Base-by-base conservation (phyloP, 2,329 filamentous ascomycete species). In the Neopestalotiopsis rosae region DNA sequence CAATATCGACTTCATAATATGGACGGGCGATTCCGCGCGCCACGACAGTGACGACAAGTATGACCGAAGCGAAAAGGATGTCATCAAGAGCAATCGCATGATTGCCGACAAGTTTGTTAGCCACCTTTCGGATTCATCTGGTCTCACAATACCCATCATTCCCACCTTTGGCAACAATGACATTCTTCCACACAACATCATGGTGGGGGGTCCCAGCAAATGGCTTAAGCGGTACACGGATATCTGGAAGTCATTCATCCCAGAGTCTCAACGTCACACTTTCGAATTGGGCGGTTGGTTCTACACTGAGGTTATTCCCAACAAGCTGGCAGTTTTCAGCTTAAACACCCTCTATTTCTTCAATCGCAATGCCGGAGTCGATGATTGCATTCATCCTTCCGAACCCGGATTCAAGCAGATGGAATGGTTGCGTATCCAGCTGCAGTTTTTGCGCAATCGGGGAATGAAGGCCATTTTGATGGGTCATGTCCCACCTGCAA, bases 281-380 rank as follows among this genome's bases (percentile, higher is more conserved):
- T 99, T 99, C 79, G 89, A 93, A 74, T 92, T 93, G 78, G 96
- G 96, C 68, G 96, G 96, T 45, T 99, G 95, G 94, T 99, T 96
- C 81, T 94, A 91, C 72, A 91, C 94, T 66, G 96, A 99, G 80
- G 95, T 97, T 52, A 92, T 99, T 65, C 95, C 95, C 0, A 86
- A 91, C 71, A 90, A 91, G 75, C 86, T 99, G 66, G 93, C 94
- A 24, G 94, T 98, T 67, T 92, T 99, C 83, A 98, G 95, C 80
- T 83, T 99, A 73, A 99, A 99, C 80, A 98, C 95, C 0, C 88
- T 99, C 82, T 98, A 97, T 82, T 98, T 98, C 79, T 99, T 96
- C 80, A 92, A 92, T 73, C 93, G 93, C 69, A 99, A 99, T 78
- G 92, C 92, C 2, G 95, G 91, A n/a, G 92, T 98, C 24, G 94